Evolutionary conservation across 345 rosid genomes (phyloP).

Genomic region (Citrus unshiu): DNA sequence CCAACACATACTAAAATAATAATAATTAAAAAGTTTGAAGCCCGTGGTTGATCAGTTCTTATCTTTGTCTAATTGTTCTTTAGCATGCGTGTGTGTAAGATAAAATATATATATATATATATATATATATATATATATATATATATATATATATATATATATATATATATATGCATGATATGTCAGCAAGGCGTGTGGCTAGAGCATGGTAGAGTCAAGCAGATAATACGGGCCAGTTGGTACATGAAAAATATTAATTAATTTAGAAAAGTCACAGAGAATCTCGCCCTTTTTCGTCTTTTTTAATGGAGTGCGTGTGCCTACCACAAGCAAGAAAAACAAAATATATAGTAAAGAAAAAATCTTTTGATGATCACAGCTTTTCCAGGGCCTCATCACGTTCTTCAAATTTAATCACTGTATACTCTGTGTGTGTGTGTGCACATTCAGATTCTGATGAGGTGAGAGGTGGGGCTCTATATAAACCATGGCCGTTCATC

Average conservation of each 20-base stretch:
- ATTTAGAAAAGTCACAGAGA: not conserved
- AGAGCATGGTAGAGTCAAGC: not conserved
- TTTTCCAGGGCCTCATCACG: not conserved
- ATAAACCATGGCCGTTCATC: no score
- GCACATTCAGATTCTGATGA: not conserved
- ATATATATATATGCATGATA: no score
- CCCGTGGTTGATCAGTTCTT: not conserved
- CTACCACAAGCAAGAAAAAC: slow-evolving; percentile 3
- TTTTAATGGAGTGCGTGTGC: slow-evolving; percentile 13
- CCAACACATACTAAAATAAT: not conserved
- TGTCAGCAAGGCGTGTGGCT: not conserved
- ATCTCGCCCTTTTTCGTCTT: not conserved
- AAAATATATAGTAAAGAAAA: not conserved
- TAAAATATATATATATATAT: no score
- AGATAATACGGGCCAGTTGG: not conserved
- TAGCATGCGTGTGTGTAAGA: no score
- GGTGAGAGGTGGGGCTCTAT: not conserved
- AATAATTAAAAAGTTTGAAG: not conserved
- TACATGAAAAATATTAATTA: not conserved
- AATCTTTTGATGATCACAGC: not conserved
- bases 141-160: no score
- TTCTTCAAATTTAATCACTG: not conserved
- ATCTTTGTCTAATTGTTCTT: not conserved
- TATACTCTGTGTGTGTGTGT: not conserved
- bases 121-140: no score